These are phyloP conservation scores for Salvia rosmarinus DNA, from an alignment of 257 asterid species.

Conservation along the genomic window DNA sequence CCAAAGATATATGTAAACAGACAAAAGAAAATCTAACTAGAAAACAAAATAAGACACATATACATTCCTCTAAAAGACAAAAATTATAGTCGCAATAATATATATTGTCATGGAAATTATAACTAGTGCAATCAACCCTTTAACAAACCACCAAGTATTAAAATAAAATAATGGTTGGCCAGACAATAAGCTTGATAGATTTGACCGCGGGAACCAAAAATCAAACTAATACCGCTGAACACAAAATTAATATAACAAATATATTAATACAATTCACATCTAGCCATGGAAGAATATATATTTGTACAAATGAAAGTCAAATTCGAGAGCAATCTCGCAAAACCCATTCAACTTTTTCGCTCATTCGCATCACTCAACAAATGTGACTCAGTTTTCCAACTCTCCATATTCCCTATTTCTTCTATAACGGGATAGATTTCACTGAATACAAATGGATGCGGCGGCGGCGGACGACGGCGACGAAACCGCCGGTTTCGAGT, in stretches of 20 bases:
- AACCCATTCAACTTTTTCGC: not conserved
- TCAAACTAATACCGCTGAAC: not conserved
- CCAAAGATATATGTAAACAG: too few relatives aligned
- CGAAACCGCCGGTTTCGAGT: slow-evolving; percentile 40
- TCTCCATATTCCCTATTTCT: too few relatives aligned
- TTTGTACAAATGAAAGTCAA: not conserved
- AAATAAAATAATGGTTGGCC: not conserved
- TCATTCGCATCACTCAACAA: too few relatives aligned
- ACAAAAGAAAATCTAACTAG: too few relatives aligned
- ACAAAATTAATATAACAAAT: too few relatives aligned
- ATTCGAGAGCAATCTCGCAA: not conserved
- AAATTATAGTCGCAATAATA: too few relatives aligned
- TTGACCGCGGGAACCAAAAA: not conserved
- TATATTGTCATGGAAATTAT: not conserved
- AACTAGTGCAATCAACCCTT: not conserved
- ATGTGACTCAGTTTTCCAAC: too few relatives aligned
- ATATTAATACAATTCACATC: not conserved
- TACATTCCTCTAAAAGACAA: too few relatives aligned
- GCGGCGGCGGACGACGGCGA: slow-evolving; percentile 5
- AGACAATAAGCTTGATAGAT: not conserved
- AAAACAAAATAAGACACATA: too few relatives aligned
- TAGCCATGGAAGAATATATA: not conserved
- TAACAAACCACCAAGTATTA: not conserved
- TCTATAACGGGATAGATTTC: too few relatives aligned
- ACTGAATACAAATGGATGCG: not conserved